Conservation (phyloP, 192 early-diverging fungal species). For the Backusella macrospora region DNA sequence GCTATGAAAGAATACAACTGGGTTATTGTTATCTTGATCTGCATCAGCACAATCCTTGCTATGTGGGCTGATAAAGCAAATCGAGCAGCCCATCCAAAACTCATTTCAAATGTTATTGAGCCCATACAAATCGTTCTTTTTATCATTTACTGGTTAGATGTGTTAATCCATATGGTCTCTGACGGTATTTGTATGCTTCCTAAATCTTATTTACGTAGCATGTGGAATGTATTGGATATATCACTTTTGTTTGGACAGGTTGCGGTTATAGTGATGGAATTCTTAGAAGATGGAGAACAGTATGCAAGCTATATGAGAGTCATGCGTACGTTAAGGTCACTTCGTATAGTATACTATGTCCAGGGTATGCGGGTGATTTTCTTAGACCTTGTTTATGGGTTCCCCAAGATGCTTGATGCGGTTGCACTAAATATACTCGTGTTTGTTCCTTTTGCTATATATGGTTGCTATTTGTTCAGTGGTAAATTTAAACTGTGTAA, state of each 20-base stretch:
- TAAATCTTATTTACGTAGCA: conserved; percentile 28
- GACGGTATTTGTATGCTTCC: conserved; percentile 27
- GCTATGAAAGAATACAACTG: not conserved
- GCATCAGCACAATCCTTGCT: not conserved
- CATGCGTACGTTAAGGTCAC: conserved; percentile 18
- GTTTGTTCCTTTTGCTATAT: conserved; percentile 39
- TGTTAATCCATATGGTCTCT: conserved; percentile 21
- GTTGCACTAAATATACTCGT: conserved; percentile 23
- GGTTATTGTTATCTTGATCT: conserved; percentile 21
- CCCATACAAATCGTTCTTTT: conserved; percentile 15
- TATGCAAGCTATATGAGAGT: conserved; percentile 6
- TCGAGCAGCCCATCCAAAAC: not conserved
- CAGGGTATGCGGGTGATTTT: conserved; percentile 25
- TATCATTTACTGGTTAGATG: conserved; percentile 27
- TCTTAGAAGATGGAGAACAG: not conserved
- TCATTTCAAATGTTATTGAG: not conserved
- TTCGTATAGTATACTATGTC: conserved; percentile 28
- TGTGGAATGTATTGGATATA: conserved; percentile 31
- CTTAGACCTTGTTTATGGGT: conserved; percentile 26
- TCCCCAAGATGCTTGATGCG: conserved; percentile 34
- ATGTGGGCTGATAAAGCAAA: conserved; percentile 13
- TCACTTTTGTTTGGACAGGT: conserved; percentile 15
- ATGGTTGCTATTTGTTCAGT: conserved; percentile 30
- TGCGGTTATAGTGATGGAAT: not conserved
- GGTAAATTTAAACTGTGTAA: conserved; percentile 30